A percentile compares a stretch with the other conserved stretches of the same genome.
phyloP scores from a whole-genome alignment of 2,329 filamentous ascomycete species.

The Fusarium coffeatum region DNA sequence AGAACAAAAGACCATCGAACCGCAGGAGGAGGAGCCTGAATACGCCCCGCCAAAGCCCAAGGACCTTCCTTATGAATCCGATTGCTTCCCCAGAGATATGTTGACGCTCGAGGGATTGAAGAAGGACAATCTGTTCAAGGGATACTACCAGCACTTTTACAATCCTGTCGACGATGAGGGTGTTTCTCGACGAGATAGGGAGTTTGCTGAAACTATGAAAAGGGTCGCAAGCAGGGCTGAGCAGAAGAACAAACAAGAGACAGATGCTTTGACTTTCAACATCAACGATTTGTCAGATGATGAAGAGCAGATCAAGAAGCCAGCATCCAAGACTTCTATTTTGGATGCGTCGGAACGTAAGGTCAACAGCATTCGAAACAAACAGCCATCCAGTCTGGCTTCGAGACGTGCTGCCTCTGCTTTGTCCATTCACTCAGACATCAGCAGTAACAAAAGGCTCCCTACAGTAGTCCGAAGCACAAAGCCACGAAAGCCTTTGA shows the following conservation, averaged over 20 bases:
- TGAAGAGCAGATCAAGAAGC: slow-evolving; percentile 47
- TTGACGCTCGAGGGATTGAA: slow-evolving; percentile 69
- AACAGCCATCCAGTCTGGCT: slow-evolving; percentile 47
- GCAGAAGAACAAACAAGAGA: slow-evolving; percentile 73
- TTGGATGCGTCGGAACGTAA: not conserved
- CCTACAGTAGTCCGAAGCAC: slow-evolving; percentile 19
- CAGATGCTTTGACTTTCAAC: slow-evolving; percentile 72
- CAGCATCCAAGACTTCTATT: slow-evolving; percentile 7
- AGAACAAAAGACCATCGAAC: slow-evolving; percentile 57
- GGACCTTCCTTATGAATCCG: slow-evolving; percentile 75
- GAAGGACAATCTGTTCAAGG: slow-evolving; percentile 69
- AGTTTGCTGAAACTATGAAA: slow-evolving; percentile 66
- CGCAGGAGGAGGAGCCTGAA: slow-evolving; percentile 77
- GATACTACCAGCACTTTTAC: slow-evolving; percentile 70
- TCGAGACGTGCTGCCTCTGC: slow-evolving; percentile 67
- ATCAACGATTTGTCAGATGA: slow-evolving; percentile 59
- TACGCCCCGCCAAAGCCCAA: slow-evolving; percentile 83
- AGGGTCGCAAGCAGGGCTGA: slow-evolving; percentile 69
- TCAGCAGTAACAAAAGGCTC: slow-evolving; percentile 28
- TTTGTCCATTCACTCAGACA: slow-evolving; percentile 56
- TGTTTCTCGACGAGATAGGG: slow-evolving; percentile 69
- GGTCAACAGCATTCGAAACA: slow-evolving; percentile 22
- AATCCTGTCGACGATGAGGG: slow-evolving; percentile 76
- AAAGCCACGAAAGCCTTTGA: slow-evolving; percentile 46
- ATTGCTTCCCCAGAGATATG: slow-evolving; percentile 70